Conservation (phyloP, 257 asterid genomes). For the Solanum gandarillasii region DNA sequence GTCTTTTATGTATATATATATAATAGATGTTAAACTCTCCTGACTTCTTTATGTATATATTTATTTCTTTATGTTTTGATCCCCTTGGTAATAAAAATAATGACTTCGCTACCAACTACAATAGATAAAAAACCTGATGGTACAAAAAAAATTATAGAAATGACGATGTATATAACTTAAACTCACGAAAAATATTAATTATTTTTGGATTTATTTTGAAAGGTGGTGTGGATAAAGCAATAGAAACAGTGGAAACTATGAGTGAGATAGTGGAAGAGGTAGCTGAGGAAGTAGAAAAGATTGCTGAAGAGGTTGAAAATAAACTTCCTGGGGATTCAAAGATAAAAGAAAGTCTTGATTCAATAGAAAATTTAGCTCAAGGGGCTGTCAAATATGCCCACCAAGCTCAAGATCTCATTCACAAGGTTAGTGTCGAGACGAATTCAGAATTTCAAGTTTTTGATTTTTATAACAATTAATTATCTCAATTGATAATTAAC, state of each 20-base stretch:
- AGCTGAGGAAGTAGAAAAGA: conserved; percentile 40
- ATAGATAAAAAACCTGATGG: neutral
- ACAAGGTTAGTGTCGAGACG: conserved; percentile 18
- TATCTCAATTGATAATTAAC: neutral
- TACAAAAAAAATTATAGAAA: neutral
- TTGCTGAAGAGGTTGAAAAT: conserved; percentile 31
- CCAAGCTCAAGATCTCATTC: conserved; percentile 30
- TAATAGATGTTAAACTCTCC: neutral
- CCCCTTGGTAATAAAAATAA: no score
- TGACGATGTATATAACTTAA: neutral
- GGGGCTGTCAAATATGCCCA: conserved; percentile 32
- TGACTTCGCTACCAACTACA: no score
- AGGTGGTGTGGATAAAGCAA: conserved; percentile 25
- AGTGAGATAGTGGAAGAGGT: conserved; percentile 43
- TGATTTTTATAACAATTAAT: neutral
- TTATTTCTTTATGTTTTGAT: neutral
- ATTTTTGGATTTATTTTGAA: neutral
- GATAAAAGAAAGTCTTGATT: conserved; percentile 24
- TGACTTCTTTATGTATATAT: neutral
- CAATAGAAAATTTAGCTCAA: conserved; percentile 32
- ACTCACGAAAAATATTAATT: neutral
- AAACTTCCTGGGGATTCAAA: conserved; percentile 49
- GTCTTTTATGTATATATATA: neutral
- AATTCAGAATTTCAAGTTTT: neutral
- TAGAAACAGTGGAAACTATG: conserved; percentile 35